Evolutionary conservation across 257 asterid genomes (phyloP), one percentile per base, ranked within the genome.

Genomic region (Solanum paucissectum): DNA sequence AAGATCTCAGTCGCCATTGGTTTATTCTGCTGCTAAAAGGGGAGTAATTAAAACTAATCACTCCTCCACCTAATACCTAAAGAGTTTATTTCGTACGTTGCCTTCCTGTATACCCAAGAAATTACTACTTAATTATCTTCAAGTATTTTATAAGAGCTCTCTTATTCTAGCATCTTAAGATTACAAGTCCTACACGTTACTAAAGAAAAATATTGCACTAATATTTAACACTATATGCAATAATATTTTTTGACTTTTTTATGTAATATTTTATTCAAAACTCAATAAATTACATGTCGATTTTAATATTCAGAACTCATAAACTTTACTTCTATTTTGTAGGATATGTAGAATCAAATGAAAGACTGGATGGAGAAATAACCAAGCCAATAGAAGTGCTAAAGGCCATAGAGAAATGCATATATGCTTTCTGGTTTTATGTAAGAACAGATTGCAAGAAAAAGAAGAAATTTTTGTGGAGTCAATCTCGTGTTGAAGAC

Each of bases 401-500:
- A 23, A 88, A 88, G 33, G 92, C 86, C 82, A 90, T 95, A 55
- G 89, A 92, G 86, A 89, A 90, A 29, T 95, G 97, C 93, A 87
- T 92, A 49, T 29, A 88, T 66, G 91, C 92, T 12, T 92, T 95
- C 38, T 91, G 92, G 94, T 60, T 32, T 64, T 95, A 91, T 79
- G 42, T 93, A 20, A 88, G 85, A 85, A 86, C 87, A 66, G 92
- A 92, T 32, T 23, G 88, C 32, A 89, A 88, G 64, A 90, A 88
- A 66, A 52, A 32, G 12, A 87, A 88, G 46, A 69, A 60, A 6
- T 55, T 84, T 76, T 88, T 76, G 75, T 83, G 84, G 81, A 58
- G 42, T 75, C 79, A 18, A 49, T 89, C 93, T 4, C 87, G 89
- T 6, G 92, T 95, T 20, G 97, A 94, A 91, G 94, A 95, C 87